These are phyloP conservation scores for Paecilomyces sp. DNA, from an alignment of 2,329 filamentous ascomycete species.

Conservation along the genomic window DNA sequence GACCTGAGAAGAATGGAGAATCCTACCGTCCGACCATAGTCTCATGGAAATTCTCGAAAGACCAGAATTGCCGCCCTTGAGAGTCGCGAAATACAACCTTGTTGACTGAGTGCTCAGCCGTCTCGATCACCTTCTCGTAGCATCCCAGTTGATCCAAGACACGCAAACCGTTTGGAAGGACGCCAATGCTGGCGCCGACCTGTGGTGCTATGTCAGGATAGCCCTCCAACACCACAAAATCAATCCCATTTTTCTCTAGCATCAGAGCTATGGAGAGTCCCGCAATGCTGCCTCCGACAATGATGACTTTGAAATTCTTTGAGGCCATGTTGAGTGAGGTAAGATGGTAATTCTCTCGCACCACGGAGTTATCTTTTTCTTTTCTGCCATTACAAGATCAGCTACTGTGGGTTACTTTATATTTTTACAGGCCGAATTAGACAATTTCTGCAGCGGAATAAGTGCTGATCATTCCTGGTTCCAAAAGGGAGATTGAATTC, in stretches of 20 bases:
- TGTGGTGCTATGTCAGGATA: slow-evolving; percentile 36
- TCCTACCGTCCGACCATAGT: too few relatives aligned
- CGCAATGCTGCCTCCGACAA: slow-evolving; percentile 42
- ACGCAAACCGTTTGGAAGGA: slow-evolving; percentile 37
- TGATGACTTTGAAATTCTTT: slow-evolving; percentile 28
- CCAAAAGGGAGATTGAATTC: too few relatives aligned
- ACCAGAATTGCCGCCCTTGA: not conserved
- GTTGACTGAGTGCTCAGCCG: slow-evolving; percentile 5
- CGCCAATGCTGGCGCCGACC: slow-evolving; percentile 42
- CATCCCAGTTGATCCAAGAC: slow-evolving; percentile 46
- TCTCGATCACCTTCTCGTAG: slow-evolving; percentile 16
- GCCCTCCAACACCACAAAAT: slow-evolving; percentile 43
- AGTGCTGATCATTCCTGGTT: too few relatives aligned
- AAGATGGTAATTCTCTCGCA: too few relatives aligned
- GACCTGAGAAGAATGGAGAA: not conserved
- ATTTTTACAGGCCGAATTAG: too few relatives aligned
- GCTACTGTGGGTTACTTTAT: too few relatives aligned
- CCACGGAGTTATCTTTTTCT: too few relatives aligned
- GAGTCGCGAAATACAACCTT: slow-evolving; percentile 4
- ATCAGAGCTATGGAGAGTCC: slow-evolving; percentile 41
- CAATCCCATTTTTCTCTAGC: slow-evolving; percentile 38
- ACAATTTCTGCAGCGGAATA: too few relatives aligned
- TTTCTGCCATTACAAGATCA: too few relatives aligned
- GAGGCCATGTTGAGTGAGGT: not conserved
- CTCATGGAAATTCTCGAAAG: too few relatives aligned